A percentile compares a stretch with the other conserved stretches of the same genome.
Evolutionary conservation across 768 basidiomycete genomes (phyloP).

Genomic region (Leccinum uliginosum): DNA sequence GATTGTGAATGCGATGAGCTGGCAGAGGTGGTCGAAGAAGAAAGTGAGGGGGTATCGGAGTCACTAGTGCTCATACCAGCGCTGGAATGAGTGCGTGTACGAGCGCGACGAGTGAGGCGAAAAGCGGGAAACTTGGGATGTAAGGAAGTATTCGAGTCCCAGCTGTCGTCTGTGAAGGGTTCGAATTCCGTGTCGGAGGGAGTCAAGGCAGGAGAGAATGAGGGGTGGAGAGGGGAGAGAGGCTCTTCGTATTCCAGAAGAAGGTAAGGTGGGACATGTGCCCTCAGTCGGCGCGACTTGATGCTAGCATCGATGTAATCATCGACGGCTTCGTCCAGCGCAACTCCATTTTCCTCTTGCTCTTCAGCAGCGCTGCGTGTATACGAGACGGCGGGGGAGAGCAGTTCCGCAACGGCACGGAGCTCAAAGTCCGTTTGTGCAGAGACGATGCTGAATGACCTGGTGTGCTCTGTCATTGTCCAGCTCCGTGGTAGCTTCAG

Average conservation of each 20-base stretch:
- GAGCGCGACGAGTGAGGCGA: constrained; percentile 33
- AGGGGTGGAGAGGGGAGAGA: constrained; percentile 22
- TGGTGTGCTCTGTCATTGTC: constrained; percentile 26
- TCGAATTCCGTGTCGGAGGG: constrained; percentile 37
- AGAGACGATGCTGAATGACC: constrained; percentile 42
- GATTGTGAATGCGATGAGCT: constrained; percentile 34
- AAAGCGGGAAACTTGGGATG: constrained; percentile 20
- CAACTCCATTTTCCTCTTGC: constrained; percentile 19
- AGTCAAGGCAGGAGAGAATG: constrained; percentile 16
- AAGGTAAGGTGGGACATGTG: constrained; percentile 17
- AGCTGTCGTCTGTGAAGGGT: constrained; percentile 25
- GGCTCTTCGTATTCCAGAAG: constrained; percentile 31
- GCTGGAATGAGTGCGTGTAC: constrained; percentile 24
- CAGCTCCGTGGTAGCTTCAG: constrained; percentile 17
- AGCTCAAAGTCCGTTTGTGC: constrained; percentile 47
- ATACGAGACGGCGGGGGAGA: constrained; percentile 34
- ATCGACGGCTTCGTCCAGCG: constrained; percentile 27
- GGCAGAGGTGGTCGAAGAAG: constrained; percentile 36
- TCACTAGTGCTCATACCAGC: constrained; percentile 32
- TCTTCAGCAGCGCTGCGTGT: constrained; percentile 20
- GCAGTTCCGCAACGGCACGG: constrained; percentile 45
- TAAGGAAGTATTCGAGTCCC: constrained; percentile 19
- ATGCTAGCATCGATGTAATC: constrained; percentile 28
- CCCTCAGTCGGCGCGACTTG: constrained; percentile 11
- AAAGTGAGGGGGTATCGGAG: constrained; percentile 48